Percentiles rank a stretch among this genome's conserved stretches.
Conservation (phyloP, 1,284 basidiomycete species). For the Rhodotorula sp. region DNA sequence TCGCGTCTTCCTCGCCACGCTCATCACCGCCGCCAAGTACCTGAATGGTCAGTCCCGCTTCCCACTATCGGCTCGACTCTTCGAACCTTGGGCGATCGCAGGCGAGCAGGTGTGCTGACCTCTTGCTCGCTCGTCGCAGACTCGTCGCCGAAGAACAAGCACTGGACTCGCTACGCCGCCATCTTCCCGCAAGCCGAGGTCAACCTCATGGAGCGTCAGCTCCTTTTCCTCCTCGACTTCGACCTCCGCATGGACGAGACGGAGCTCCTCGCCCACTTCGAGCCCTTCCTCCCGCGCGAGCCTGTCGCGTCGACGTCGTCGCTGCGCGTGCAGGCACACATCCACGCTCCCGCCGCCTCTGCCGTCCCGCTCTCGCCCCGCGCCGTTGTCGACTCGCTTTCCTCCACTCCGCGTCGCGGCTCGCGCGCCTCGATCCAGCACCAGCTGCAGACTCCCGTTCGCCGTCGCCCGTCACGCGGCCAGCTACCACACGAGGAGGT, state of each 20-base stretch:
- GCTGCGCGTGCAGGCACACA: slow-evolving; percentile 8
- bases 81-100: not conserved
- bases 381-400: slow-evolving; percentile 1
- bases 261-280: slow-evolving; percentile 53
- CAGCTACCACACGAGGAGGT: slow-evolving; percentile 57
- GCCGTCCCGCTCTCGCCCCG: slow-evolving; percentile 12
- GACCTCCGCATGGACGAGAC: slow-evolving; percentile 81
- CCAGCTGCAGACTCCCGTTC: slow-evolving; percentile 9
- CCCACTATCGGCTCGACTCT: not conserved
- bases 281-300: slow-evolving; percentile 34
- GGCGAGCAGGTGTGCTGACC: not conserved
- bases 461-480: slow-evolving; percentile 13
- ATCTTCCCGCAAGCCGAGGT: slow-evolving; percentile 64
- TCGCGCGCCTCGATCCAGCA: slow-evolving; percentile 4
- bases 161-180: slow-evolving; percentile 77
- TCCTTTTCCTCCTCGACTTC: slow-evolving; percentile 83
- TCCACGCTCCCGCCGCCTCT: slow-evolving; percentile 8
- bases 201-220: slow-evolving; percentile 96
- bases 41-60: slow-evolving; percentile 74
- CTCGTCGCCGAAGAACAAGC: slow-evolving; percentile 74
- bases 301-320: slow-evolving; percentile 17
- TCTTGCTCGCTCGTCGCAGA: slow-evolving; percentile 21
- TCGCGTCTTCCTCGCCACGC: slow-evolving; percentile 88
- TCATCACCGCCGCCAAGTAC: slow-evolving; percentile 95
- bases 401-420: slow-evolving; percentile 1